Evolutionary conservation across 768 basidiomycete species (phyloP), one percentile per base, ranked within the genome.

Genomic region (Mycena indigotica): DNA sequence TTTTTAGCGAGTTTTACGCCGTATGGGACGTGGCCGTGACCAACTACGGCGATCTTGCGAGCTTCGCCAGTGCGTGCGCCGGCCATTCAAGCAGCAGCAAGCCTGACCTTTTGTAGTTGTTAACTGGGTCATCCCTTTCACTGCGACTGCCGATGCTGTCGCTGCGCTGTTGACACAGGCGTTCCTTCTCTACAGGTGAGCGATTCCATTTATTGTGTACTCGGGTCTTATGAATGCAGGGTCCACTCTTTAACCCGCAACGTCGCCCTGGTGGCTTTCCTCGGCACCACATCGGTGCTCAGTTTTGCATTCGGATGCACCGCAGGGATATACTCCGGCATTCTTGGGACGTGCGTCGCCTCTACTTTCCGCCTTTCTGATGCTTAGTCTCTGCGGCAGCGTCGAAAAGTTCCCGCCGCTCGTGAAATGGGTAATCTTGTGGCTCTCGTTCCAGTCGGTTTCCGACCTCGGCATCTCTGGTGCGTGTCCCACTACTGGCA

Each of bases 81-180:
- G n/a, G 8, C 12, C 8, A 16, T 44, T 8, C 21, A 15, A 44
- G 13, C 8, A 8, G n/a, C n/a, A n/a, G n/a, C n/a, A n/a, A n/a
- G n/a, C n/a, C n/a, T n/a, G n/a, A n/a, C n/a, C n/a, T n/a, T n/a
- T n/a, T n/a, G 23, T 21, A 72, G 71, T 54, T 25, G 61, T 55
- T 38, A 48, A 52, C 3, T 75, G 74, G 74, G 69, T 71, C 10
- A 68, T 70, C 30, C 66, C 67, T 2, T 71, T 75, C 45, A 76
- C 73, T 0, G 70, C 73, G 8, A 57, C 72, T 26, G 69, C 62
- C 1, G 71, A 65, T 12, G 64, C 69, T 1, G 58, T 70, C n/a
- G 65, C 73, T 2, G 74, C 73, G 2, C 49, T 75, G 23, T 58
- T 71, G 17, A 74, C 74, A 0, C 74, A 76, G 41, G 26, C 70